phyloP scores from a whole-genome alignment of 176 grass and related monocot genomes.

The Chrysopogon serrulatus region DNA sequence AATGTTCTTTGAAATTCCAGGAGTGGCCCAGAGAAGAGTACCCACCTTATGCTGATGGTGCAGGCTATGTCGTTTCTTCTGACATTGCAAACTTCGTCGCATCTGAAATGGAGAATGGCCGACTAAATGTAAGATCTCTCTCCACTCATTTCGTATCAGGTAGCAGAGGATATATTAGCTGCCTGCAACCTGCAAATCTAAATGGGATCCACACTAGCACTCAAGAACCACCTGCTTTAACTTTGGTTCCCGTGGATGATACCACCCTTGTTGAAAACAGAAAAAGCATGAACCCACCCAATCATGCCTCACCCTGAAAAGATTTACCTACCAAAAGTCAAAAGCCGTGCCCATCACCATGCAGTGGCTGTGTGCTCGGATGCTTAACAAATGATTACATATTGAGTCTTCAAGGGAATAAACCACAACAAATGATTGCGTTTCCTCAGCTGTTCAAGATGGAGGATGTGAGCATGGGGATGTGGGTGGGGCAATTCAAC shows the following conservation, averaged over 20 bases:
- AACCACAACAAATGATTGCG: not conserved
- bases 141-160: conserved; percentile 6
- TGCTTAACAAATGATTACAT: conserved; percentile 34
- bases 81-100: conserved; percentile 55
- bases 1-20: conserved; percentile 40
- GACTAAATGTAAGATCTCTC: conserved; percentile 45
- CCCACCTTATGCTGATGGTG: conserved; percentile 66
- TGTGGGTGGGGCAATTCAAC: conserved; percentile 63
- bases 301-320: conserved; percentile 35
- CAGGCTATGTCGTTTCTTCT: conserved; percentile 66
- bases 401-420: not conserved
- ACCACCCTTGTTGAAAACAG: not conserved
- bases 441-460: conserved; percentile 67
- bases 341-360: conserved; percentile 2
- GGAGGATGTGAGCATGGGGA: conserved; percentile 82
- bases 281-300: conserved; percentile 23
- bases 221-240: not conserved
- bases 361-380: conserved; percentile 19
- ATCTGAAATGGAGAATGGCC: conserved; percentile 42
- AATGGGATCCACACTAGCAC: conserved; percentile 1
- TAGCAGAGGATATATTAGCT: conserved; percentile 2
- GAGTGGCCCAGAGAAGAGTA: conserved; percentile 58
- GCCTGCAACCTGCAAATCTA: not conserved
- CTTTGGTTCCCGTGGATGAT: conserved; percentile 14
- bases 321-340: conserved; percentile 30